Percentiles rank a stretch among this genome's conserved stretches.
Evolutionary conservation across 108 stramenopile genomes (phyloP).

Genomic region (Nitzschia inconspicua): DNA sequence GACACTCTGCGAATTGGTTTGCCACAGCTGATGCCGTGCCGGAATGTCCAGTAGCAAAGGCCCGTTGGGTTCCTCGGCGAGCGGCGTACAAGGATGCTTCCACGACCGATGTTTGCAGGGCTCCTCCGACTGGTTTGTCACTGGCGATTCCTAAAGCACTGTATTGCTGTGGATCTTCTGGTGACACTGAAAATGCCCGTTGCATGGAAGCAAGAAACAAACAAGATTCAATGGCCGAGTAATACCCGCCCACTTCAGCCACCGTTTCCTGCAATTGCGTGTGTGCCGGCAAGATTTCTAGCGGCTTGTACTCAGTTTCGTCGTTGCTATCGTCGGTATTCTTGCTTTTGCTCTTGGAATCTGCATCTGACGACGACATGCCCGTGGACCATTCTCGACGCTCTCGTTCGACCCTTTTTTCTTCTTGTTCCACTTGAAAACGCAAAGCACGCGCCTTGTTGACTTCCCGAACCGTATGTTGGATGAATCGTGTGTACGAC

Average conservation of each 20-base stretch:
- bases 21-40: slow-evolving; percentile 79
- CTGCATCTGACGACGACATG: background rate
- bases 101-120: slow-evolving; percentile 75
- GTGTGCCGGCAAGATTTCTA: slow-evolving; percentile 68
- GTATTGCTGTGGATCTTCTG: slow-evolving; percentile 25
- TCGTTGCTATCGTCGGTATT: slow-evolving; percentile 29
- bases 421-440: slow-evolving; percentile 43
- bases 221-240: slow-evolving; percentile 72
- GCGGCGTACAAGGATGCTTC: slow-evolving; percentile 82
- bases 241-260: slow-evolving; percentile 80
- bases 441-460: slow-evolving; percentile 68
- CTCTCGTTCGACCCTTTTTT: slow-evolving; percentile 38
- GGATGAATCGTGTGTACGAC: slow-evolving; percentile 87
- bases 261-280: slow-evolving; percentile 68
- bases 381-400: slow-evolving; percentile 34
- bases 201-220: slow-evolving; percentile 82
- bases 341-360: background rate
- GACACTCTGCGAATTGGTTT: slow-evolving; percentile 62
- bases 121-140: slow-evolving; percentile 22
- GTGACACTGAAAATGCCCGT: slow-evolving; percentile 57
- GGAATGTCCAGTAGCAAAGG: slow-evolving; percentile 84
- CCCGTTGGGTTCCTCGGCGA: slow-evolving; percentile 68
- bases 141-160: slow-evolving; percentile 4
- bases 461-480: slow-evolving; percentile 75
- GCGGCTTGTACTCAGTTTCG: slow-evolving; percentile 22